Evolutionary conservation across 2,329 filamentous ascomycete genomes (phyloP).

Genomic region (Claviceps sp.): DNA sequence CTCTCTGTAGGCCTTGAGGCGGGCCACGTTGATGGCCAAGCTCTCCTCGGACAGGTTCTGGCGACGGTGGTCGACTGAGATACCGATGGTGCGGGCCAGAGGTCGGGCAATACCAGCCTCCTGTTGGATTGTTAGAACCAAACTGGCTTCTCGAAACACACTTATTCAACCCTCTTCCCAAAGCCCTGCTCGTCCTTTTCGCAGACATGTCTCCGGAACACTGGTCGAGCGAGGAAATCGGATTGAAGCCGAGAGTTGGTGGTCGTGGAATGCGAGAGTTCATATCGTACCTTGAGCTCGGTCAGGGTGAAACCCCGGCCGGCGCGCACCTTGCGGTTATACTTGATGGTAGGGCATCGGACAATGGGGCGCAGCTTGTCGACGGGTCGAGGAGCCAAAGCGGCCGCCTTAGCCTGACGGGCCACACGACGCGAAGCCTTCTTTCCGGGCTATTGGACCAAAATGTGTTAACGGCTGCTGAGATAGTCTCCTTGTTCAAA

Average conservation of each 20-base stretch:
- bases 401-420: slow-evolving; percentile 87
- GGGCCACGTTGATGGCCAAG: slow-evolving; percentile 86
- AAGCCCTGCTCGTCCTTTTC: not conserved
- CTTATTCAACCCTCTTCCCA: not conserved
- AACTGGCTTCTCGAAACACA: not conserved
- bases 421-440: slow-evolving; percentile 87
- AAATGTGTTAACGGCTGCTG: not conserved
- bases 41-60: slow-evolving; percentile 95
- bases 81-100: slow-evolving; percentile 90
- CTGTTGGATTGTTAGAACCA: slow-evolving; percentile 34
- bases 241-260: not conserved
- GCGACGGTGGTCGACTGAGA: slow-evolving; percentile 90
- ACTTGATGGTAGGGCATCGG: slow-evolving; percentile 95
- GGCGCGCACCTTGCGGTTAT: slow-evolving; percentile 94
- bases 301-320: slow-evolving; percentile 95
- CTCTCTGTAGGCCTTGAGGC: slow-evolving; percentile 94
- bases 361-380: slow-evolving; percentile 95
- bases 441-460: slow-evolving; percentile 62
- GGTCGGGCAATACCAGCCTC: slow-evolving; percentile 92
- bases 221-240: not conserved
- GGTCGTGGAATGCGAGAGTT: not conserved
- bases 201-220: not conserved
- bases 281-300: slow-evolving; percentile 79
- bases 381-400: slow-evolving; percentile 88
- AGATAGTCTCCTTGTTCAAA: not conserved